Conservation (phyloP, 257 asterid species). For the Eustoma russellianum region DNA sequence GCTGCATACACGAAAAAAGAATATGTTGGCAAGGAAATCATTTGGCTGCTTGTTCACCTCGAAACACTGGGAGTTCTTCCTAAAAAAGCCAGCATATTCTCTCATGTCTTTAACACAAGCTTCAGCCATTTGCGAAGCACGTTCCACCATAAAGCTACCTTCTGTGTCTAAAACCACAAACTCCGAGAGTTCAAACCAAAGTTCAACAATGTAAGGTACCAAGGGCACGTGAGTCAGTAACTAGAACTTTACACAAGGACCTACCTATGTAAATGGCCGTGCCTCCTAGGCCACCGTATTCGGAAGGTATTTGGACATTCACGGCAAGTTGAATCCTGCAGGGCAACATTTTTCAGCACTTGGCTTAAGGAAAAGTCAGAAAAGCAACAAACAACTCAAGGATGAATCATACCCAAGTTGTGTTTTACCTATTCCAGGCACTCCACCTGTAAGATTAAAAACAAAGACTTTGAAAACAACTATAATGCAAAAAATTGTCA, state of each 20-base stretch:
- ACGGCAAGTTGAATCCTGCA: conserved; percentile 87
- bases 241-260: background rate
- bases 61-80: conserved; percentile 40
- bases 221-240: background rate
- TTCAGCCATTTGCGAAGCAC: conserved; percentile 82
- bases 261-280: conserved; percentile 90
- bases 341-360: conserved; percentile 5
- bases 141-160: conserved; percentile 97
- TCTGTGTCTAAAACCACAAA: conserved; percentile 59
- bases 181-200: conserved; percentile 8
- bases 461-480: conserved; percentile 10
- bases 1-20: conserved; percentile 80
- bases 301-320: conserved; percentile 83
- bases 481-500: conserved; percentile 5
- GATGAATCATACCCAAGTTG: conserved; percentile 71
- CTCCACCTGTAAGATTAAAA: conserved; percentile 66
- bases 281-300: conserved; percentile 83
- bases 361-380: conserved; percentile 4
- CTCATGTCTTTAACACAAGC: conserved; percentile 82
- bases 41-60: conserved; percentile 38
- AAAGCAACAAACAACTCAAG: conserved; percentile 5
- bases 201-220: conserved; percentile 6
- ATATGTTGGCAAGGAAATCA: conserved; percentile 70
- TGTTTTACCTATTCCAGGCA: conserved; percentile 95
- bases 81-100: conserved; percentile 49